A percentile compares a stretch with the other conserved stretches of the same genome.
Evolutionary conservation across 2,329 filamentous ascomycete genomes (phyloP).

Genomic region (Cladophialophora psammophila): DNA sequence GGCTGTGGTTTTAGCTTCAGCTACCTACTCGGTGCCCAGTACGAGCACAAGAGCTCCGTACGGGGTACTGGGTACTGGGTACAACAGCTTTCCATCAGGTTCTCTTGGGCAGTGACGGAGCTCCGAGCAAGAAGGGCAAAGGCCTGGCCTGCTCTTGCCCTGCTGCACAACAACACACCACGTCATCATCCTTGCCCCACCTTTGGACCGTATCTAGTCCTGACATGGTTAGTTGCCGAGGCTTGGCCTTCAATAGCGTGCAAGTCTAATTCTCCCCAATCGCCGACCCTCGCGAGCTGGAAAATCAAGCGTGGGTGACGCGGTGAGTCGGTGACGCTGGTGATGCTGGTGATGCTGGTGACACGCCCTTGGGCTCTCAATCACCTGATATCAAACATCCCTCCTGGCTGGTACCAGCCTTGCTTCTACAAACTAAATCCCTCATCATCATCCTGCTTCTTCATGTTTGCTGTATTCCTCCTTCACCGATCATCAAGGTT

Average conservation of each 20-base stretch:
- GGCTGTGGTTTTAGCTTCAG: too few species aligned
- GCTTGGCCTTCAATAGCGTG: constrained; percentile 20
- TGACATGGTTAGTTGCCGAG: constrained; percentile 8
- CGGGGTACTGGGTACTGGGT: too few species aligned
- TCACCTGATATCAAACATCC: constrained; percentile 4
- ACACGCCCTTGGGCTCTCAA: background rate
- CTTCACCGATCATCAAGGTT: background rate
- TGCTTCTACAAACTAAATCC: constrained; percentile 7
- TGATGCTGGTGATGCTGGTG: background rate
- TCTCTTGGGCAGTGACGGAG: constrained; percentile 2
- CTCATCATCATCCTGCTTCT: background rate
- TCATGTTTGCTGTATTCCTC: background rate
- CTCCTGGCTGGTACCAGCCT: background rate
- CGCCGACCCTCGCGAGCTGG: background rate
- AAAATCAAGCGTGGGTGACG: background rate
- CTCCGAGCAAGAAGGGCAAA: constrained; percentile 12
- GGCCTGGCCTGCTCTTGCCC: background rate
- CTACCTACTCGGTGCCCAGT: too few species aligned
- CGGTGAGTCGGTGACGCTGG: background rate
- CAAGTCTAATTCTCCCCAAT: constrained; percentile 20
- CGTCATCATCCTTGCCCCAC: constrained; percentile 18
- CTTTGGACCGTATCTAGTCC: background rate
- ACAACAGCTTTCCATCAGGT: background rate
- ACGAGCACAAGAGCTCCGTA: too few species aligned
- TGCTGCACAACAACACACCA: constrained; percentile 13